These are phyloP conservation scores for Hemileia vastatrix DNA, from an alignment of 1,284 basidiomycete species.

Conservation along the genomic window DNA sequence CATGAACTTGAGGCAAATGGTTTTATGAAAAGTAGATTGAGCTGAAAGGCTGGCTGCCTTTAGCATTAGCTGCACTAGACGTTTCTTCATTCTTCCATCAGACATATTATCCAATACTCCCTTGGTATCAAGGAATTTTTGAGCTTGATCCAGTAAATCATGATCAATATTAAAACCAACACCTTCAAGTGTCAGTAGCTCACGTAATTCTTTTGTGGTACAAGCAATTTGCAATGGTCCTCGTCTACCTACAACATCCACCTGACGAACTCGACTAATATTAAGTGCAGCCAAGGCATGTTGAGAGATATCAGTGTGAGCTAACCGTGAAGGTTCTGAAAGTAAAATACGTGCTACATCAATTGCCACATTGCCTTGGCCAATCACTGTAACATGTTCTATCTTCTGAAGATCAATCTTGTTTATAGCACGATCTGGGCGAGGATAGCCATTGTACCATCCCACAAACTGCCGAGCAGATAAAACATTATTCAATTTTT, in stretches of 20 bases:
- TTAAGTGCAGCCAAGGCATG: slow-evolving; percentile 62
- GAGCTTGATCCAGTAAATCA: slow-evolving; percentile 42
- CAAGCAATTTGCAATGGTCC: slow-evolving; percentile 85
- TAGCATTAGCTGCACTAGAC: slow-evolving; percentile 49
- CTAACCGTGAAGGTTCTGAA: slow-evolving; percentile 54
- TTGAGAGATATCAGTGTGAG: slow-evolving; percentile 68
- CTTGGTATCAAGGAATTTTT: slow-evolving; percentile 35
- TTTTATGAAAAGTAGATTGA: not conserved
- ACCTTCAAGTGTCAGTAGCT: slow-evolving; percentile 69
- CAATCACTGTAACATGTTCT: slow-evolving; percentile 71
- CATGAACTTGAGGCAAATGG: slow-evolving; percentile 21
- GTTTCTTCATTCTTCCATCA: slow-evolving; percentile 47
- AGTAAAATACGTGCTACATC: slow-evolving; percentile 88
- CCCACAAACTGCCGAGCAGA: slow-evolving; percentile 81
- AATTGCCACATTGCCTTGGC: slow-evolving; percentile 91
- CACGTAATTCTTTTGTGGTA: slow-evolving; percentile 86
- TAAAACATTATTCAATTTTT: slow-evolving; percentile 52
- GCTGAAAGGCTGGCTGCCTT: slow-evolving; percentile 25
- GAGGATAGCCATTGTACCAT: slow-evolving; percentile 93
- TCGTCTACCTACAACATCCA: slow-evolving; percentile 73
- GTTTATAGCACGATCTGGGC: slow-evolving; percentile 42
- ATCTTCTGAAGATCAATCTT: slow-evolving; percentile 54
- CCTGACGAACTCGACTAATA: slow-evolving; percentile 58
- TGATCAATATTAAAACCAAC: slow-evolving; percentile 53
- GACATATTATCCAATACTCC: slow-evolving; percentile 28